These are phyloP conservation scores for Suillus discolor DNA, from an alignment of 768 basidiomycete species.

Conservation along the genomic window DNA sequence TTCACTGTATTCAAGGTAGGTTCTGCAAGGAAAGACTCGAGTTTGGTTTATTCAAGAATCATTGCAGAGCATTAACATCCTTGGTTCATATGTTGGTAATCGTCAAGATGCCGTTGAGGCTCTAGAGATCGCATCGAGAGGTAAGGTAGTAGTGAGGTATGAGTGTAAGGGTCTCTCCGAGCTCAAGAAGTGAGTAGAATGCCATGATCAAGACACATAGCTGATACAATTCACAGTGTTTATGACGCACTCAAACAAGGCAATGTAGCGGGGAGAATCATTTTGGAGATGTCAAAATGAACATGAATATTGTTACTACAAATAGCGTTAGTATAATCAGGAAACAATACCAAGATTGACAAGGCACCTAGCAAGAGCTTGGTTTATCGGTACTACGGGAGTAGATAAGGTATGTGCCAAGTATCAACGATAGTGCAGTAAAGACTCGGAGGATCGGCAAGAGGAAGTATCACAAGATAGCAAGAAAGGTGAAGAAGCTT, in stretches of 20 bases:
- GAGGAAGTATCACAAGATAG: no score
- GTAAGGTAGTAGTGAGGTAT: slow-evolving; percentile 67
- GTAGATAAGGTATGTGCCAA: no score
- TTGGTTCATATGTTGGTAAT: slow-evolving; percentile 59
- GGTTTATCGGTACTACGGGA: no score
- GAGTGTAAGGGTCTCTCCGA: slow-evolving; percentile 47
- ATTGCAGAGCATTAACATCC: slow-evolving; percentile 27
- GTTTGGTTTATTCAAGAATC: slow-evolving; percentile 5
- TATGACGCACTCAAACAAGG: slow-evolving; percentile 44
- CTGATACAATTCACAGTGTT: slow-evolving; percentile 24
- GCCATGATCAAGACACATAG: neutral
- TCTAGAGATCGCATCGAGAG: slow-evolving; percentile 69
- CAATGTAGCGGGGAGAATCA: slow-evolving; percentile 44
- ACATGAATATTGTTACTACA: no score
- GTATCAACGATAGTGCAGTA: no score
- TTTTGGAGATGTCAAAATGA: slow-evolving; percentile 38
- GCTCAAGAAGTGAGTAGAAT: slow-evolving; percentile 49
- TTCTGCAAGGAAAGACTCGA: slow-evolving; percentile 28
- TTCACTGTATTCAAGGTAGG: slow-evolving; percentile 65
- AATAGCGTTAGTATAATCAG: no score
- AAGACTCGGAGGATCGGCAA: no score
- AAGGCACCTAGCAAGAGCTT: no score
- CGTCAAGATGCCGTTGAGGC: slow-evolving; percentile 86
- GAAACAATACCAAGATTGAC: no score
- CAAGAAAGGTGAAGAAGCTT: no score